Evolutionary conservation across 495 filamentous ascomycete genomes (phyloP).

Genomic region (Penicillium simplicissimum): DNA sequence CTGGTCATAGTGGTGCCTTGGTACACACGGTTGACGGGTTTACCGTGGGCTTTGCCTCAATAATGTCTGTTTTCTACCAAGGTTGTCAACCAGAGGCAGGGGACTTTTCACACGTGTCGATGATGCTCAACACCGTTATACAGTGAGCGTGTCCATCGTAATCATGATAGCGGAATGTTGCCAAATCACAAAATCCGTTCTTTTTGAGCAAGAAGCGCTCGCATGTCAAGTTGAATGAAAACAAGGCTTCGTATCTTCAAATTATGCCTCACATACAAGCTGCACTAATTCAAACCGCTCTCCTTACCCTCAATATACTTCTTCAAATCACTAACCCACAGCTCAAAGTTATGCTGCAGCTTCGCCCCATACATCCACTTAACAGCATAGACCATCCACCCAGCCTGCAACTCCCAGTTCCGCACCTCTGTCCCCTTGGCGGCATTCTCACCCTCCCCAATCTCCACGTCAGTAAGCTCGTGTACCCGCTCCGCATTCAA

Average conservation of each 20-base stretch:
- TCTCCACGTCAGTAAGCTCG: slow-evolving; percentile 37
- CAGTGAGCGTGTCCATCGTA: too few species aligned
- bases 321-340: slow-evolving; percentile 45
- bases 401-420: slow-evolving; percentile 48
- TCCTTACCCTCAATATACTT: slow-evolving; percentile 28
- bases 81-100: too few species aligned
- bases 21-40: too few species aligned
- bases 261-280: background rate
- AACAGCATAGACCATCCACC: slow-evolving; percentile 41
- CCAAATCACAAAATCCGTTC: background rate
- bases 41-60: too few species aligned
- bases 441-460: background rate
- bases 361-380: slow-evolving; percentile 38
- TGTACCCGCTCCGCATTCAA: slow-evolving; percentile 44
- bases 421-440: slow-evolving; percentile 34
- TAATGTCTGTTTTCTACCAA: too few species aligned
- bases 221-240: background rate
- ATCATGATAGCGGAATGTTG: too few species aligned
- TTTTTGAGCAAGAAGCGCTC: background rate
- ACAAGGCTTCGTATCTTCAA: background rate
- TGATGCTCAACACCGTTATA: too few species aligned
- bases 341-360: slow-evolving; percentile 39
- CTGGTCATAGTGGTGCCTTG: too few species aligned
- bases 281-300: background rate
- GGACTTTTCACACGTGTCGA: too few species aligned